Conservation (phyloP, 179 eudicot genomes). For the Silene noctiflora region DNA sequence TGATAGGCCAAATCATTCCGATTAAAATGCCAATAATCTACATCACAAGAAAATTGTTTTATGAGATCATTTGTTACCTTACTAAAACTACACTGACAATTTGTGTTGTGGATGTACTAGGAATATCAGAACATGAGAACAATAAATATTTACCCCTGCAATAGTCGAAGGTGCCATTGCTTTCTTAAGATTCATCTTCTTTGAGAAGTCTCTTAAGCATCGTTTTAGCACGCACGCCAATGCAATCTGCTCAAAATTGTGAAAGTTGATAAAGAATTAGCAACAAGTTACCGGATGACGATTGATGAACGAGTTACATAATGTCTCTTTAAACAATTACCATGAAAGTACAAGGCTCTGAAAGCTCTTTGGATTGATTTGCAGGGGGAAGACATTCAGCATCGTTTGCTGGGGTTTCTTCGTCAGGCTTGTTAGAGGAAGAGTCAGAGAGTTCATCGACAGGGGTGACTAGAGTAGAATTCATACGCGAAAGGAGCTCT, state of each 20-base stretch:
- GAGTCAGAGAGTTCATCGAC: not conserved
- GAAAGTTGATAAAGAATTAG: not conserved
- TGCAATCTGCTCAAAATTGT: constrained; percentile 11
- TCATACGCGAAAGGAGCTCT: not conserved
- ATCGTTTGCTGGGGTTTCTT: not conserved
- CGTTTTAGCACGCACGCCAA: constrained; percentile 12
- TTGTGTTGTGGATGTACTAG: not conserved
- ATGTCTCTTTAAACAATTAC: not conserved
- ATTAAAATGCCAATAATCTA: constrained; percentile 39
- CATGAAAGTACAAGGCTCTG: not conserved
- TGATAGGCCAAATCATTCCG: constrained; percentile 34
- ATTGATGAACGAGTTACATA: no score
- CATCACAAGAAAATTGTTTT: constrained; percentile 2
- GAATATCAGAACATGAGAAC: not conserved
- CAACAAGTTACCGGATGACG: not conserved
- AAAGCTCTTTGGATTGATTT: not conserved
- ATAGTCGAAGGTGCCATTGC: constrained; percentile 29
- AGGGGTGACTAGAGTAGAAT: not conserved
- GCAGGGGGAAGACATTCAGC: not conserved
- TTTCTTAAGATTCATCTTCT: constrained; percentile 27
- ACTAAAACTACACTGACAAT: not conserved
- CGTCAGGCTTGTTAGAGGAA: constrained; percentile 6
- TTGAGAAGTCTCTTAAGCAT: constrained; percentile 3
- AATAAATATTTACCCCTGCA: constrained; percentile 27
- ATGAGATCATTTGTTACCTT: not conserved